Evolutionary conservation across 345 rosid species (phyloP), one percentile per base, ranked within the genome.

Genomic region (Heritiera littoralis): DNA sequence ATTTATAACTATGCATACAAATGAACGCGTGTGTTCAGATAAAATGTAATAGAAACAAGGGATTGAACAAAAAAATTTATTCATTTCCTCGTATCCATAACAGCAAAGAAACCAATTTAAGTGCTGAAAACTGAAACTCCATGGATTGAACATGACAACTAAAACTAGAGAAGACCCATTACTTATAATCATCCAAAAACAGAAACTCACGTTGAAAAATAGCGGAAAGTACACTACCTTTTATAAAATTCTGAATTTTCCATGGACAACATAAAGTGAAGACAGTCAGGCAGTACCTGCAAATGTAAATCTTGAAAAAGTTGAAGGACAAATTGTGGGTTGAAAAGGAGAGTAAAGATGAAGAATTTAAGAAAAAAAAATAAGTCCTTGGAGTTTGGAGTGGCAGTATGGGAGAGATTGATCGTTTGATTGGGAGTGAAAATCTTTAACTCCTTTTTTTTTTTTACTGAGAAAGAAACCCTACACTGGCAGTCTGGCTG

Each of bases 391-490:
- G 15, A 76, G 63, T 60, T 20, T 9, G 52, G 38, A 69, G 38
- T 71, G 30, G 66, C 51, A 68, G 45, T 43, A 7, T 51, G 52
- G 28, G 28, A 17, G 70, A 41, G 48, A 72, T 65, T 77, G 74
- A 81, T 72, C 78, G 46, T 38, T 60, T 82, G 74, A 75, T 70
- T 82, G 64, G 35, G 35, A 10, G 65, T 20, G 8, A 32, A 76
- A 75, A 46, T 64, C 43, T 54, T 54, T 54, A 9, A 20, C 1
- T 52, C 56, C 6, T 59, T 59, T 20, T 18, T 38, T 2, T 46
- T 70, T 23, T 28, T 48, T 48, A 23, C 32, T 23, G 46, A 30
- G 76, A 38, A 28, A 41, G 79, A 79, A 82, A 69, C 85, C 85
- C 85, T 82, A 82, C 7, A 79, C 18, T 49, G 58, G 32, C 48